phyloP scores from a whole-genome alignment of 306 rosid genomes.

The Dicorynia guianensis region DNA sequence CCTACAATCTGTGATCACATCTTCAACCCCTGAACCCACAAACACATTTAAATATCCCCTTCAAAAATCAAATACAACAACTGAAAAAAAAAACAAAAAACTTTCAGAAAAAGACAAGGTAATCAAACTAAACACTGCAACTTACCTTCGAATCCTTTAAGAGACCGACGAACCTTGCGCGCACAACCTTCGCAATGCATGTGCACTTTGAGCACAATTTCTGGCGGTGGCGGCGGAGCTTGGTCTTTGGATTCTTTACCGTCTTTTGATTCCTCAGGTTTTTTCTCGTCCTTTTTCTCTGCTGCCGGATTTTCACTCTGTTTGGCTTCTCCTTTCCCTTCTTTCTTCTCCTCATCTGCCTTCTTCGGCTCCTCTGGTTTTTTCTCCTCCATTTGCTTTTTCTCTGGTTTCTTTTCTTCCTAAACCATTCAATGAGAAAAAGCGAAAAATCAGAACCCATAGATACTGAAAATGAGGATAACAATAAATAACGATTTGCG shows the following conservation, averaged over 20 bases:
- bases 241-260: conserved; percentile 45
- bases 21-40: conserved; percentile 68
- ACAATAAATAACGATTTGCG: background rate
- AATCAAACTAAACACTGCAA: background rate
- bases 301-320: conserved; percentile 37
- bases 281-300: conserved; percentile 28
- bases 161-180: conserved; percentile 77
- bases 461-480: background rate
- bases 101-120: background rate
- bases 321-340: background rate
- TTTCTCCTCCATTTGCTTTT: conserved; percentile 54
- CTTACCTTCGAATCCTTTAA: conserved; percentile 76
- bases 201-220: conserved; percentile 75
- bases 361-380: conserved; percentile 42
- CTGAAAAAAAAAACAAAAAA: background rate
- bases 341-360: conserved; percentile 30
- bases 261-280: conserved; percentile 36
- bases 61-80: background rate
- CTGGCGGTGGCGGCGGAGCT: conserved; percentile 55
- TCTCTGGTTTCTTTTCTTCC: conserved; percentile 72
- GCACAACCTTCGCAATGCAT: conserved; percentile 99
- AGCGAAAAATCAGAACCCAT: conserved; percentile 20
- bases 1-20: conserved; percentile 69
- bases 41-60: background rate
- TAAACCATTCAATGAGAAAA: conserved; percentile 9